Percentiles rank a stretch among this genome's conserved stretches.
phyloP scores from a whole-genome alignment of 768 basidiomycete genomes.

The Fistulinella prunicolor region DNA sequence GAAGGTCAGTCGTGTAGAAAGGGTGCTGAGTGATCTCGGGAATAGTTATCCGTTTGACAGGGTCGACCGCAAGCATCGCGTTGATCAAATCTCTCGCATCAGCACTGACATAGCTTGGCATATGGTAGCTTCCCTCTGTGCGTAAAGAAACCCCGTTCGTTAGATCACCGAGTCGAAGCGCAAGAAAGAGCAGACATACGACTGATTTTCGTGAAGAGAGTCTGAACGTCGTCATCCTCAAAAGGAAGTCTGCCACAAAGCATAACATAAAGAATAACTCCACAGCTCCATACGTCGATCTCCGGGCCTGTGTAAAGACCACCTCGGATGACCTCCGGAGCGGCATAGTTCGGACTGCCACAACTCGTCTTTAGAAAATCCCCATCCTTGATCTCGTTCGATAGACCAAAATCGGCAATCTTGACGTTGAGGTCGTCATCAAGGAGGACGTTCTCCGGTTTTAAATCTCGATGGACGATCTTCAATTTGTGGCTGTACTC shows the following conservation, averaged over 20 bases:
- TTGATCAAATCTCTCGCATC: slow-evolving; percentile 80
- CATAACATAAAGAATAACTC: slow-evolving; percentile 99
- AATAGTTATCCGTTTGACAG: slow-evolving; percentile 91
- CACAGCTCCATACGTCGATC: slow-evolving; percentile 98
- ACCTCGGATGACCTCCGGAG: slow-evolving; percentile 95
- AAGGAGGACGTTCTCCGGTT: slow-evolving; percentile 92
- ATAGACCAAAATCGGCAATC: slow-evolving; percentile 98
- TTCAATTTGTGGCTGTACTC: slow-evolving; percentile 96
- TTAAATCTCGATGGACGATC: slow-evolving; percentile 97
- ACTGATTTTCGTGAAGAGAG: slow-evolving; percentile 91
- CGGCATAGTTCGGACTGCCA: slow-evolving; percentile 98
- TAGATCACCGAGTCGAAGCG: background rate
- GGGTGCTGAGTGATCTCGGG: slow-evolving; percentile 88
- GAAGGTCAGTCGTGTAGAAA: slow-evolving; percentile 85
- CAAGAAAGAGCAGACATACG: slow-evolving; percentile 43
- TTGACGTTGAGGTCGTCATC: slow-evolving; percentile 89
- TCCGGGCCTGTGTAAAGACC: slow-evolving; percentile 96
- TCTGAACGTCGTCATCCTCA: slow-evolving; percentile 94
- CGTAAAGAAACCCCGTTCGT: background rate
- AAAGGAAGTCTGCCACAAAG: slow-evolving; percentile 93
- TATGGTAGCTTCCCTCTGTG: slow-evolving; percentile 81
- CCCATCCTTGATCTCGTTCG: slow-evolving; percentile 94
- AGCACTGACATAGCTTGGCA: slow-evolving; percentile 74
- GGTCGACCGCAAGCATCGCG: slow-evolving; percentile 91
- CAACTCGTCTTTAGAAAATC: slow-evolving; percentile 97